These are phyloP conservation scores for Chloroidium sp. DNA, from an alignment of 163 green algal species.

Conservation along the genomic window DNA sequence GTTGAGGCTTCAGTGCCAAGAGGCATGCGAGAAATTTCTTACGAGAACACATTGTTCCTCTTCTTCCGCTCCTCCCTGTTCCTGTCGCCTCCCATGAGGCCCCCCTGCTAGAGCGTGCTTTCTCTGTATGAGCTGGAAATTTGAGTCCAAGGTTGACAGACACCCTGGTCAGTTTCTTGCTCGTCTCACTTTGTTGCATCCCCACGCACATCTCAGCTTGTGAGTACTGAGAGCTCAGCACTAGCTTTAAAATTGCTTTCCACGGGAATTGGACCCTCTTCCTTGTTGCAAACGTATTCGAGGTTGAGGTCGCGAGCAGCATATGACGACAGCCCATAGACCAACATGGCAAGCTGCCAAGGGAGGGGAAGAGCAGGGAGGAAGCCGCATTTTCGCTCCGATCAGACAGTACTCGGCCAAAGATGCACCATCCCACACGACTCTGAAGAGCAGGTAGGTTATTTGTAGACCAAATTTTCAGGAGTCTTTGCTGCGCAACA, in stretches of 20 bases:
- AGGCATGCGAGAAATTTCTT: not conserved
- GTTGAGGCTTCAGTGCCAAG: not conserved
- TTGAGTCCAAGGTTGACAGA: no score
- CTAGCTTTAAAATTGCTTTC: no score
- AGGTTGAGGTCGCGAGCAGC: not conserved
- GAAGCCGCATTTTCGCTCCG: conserved; percentile 65
- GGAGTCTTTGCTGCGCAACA: not conserved
- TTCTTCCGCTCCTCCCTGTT: conserved; percentile 68
- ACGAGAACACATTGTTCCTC: conserved; percentile 54
- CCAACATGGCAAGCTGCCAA: conserved; percentile 80
- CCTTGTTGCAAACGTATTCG: no score
- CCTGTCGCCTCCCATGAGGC: conserved; percentile 62
- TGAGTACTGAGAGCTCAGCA: no score
- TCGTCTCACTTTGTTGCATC: no score
- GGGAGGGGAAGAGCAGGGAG: conserved; percentile 78
- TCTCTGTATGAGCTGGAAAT: no score
- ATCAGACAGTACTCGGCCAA: conserved; percentile 56
- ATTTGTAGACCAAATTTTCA: not conserved
- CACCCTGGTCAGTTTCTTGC: no score
- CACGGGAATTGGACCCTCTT: no score
- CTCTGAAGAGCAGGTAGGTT: conserved; percentile 73
- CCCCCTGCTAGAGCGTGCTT: no score
- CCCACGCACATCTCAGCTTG: no score
- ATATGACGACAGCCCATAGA: conserved; percentile 86
- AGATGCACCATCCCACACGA: conserved; percentile 57